Evolutionary conservation across 2,329 filamentous ascomycete species (phyloP).

Genomic region (Fusarium verrucosum): DNA sequence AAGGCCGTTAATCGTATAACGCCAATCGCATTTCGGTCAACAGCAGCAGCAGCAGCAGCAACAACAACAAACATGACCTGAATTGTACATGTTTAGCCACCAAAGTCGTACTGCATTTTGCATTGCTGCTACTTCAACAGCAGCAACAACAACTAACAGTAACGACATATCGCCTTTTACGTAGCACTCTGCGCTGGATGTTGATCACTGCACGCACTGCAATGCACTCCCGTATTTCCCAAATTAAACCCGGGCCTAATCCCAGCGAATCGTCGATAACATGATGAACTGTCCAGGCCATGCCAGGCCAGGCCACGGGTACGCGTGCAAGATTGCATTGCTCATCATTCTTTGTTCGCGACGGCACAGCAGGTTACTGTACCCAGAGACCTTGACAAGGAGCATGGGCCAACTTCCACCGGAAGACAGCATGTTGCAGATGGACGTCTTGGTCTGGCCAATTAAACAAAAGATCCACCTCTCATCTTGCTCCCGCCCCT

Average conservation of each 20-base stretch:
- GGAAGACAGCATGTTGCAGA: conserved; percentile 3
- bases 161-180: conserved; percentile 2
- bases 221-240: conserved; percentile 18
- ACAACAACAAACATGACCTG: conserved; percentile 1
- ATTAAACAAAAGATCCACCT: conserved; percentile 10
- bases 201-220: conserved; percentile 4
- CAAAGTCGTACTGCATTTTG: conserved; percentile 25
- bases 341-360: conserved; percentile 6
- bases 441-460: conserved; percentile 16
- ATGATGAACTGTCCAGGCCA: background rate
- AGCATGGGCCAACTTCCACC: conserved; percentile 5
- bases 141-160: background rate
- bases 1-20: conserved; percentile 21
- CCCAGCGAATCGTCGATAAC: conserved; percentile 9
- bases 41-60: too few species aligned
- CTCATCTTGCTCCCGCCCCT: conserved; percentile 38
- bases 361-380: conserved; percentile 37
- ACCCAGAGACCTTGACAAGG: conserved; percentile 22
- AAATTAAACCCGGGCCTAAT: conserved; percentile 17
- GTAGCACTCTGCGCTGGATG: conserved; percentile 24
- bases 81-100: background rate
- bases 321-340: conserved; percentile 24
- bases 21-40: conserved; percentile 21
- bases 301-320: conserved; percentile 3
- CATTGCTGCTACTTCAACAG: background rate